Percentiles rank a stretch among this genome's conserved stretches.
Conservation (phyloP, 2,329 filamentous ascomycete species). For the Neofusicoccum ribis region DNA sequence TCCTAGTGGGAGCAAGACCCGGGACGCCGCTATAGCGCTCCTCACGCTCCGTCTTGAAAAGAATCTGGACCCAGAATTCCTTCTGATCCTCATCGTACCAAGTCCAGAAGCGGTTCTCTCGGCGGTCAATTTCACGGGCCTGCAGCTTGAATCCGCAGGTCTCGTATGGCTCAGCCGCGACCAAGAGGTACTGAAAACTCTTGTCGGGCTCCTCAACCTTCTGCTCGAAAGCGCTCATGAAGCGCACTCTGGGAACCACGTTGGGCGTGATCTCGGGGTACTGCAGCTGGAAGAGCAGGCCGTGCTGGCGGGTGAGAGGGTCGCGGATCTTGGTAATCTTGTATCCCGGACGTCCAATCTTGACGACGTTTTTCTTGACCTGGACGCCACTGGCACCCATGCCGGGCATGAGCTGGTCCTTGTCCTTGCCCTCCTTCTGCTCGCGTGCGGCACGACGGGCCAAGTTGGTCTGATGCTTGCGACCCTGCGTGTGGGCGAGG, state of each 20-base stretch:
- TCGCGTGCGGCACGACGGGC: constrained; percentile 94
- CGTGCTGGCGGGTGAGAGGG: constrained; percentile 82
- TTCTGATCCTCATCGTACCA: constrained; percentile 96
- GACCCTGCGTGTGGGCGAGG: constrained; percentile 95
- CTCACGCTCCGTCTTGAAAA: constrained; percentile 98
- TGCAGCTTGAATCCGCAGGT: constrained; percentile 96
- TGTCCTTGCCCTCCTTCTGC: constrained; percentile 79
- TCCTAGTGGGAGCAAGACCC: constrained; percentile 55
- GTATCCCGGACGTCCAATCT: constrained; percentile 95
- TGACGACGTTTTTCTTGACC: constrained; percentile 80
- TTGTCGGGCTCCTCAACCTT: constrained; percentile 93
- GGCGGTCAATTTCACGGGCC: constrained; percentile 85
- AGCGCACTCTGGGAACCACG: constrained; percentile 78
- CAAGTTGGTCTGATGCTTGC: constrained; percentile 98
- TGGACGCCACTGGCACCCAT: constrained; percentile 64
- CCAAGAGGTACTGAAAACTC: constrained; percentile 89
- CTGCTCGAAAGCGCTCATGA: constrained; percentile 98
- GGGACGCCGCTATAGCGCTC: constrained; percentile 76
- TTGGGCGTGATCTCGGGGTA: constrained; percentile 85
- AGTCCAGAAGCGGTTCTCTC: constrained; percentile 84
- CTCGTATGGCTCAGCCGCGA: constrained; percentile 97
- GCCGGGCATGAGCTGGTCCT: constrained; percentile 69
- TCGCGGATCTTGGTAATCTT: constrained; percentile 97
- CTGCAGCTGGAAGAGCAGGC: constrained; percentile 92
- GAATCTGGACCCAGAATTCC: constrained; percentile 96